Evolutionary conservation across 2,329 filamentous ascomycete species (phyloP).

Genomic region (Monosporascus ibericus): DNA sequence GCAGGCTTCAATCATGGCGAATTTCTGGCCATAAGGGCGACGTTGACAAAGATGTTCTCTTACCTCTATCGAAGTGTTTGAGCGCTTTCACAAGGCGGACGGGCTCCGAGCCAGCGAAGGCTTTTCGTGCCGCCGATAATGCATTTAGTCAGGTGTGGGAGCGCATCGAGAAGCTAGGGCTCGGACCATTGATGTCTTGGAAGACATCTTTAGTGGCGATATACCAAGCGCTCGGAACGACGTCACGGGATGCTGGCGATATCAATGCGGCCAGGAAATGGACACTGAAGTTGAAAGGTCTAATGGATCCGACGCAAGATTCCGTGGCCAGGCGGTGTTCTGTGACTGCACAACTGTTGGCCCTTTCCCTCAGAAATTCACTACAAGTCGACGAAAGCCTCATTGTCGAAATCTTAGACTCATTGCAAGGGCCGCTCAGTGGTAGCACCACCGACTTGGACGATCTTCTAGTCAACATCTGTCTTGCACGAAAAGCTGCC

Average conservation of each 20-base stretch:
- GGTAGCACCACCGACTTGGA: constrained; percentile 55
- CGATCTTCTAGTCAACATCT: constrained; percentile 53
- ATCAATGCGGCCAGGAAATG: constrained; percentile 49
- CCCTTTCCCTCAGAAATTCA: constrained; percentile 44
- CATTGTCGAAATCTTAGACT: constrained; percentile 43
- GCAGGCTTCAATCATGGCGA: constrained; percentile 60
- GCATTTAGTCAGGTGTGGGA: constrained; percentile 31
- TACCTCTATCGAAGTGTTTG: constrained; percentile 58
- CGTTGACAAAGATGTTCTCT: constrained; percentile 57
- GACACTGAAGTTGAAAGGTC: constrained; percentile 40
- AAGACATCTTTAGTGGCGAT: constrained; percentile 40
- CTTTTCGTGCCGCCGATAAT: constrained; percentile 34
- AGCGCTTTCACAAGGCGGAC: constrained; percentile 53
- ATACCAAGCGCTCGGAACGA: constrained; percentile 46
- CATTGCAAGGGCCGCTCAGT: constrained; percentile 52
- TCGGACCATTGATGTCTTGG: constrained; percentile 29
- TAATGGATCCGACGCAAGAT: constrained; percentile 33
- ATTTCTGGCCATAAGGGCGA: constrained; percentile 55
- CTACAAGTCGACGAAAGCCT: constrained; percentile 35
- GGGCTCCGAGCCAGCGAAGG: constrained; percentile 15
- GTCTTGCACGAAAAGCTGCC: constrained; percentile 46
- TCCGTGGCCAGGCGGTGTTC: constrained; percentile 46
- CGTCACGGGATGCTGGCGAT: constrained; percentile 39
- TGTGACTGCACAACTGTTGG: constrained; percentile 47
- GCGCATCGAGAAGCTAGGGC: constrained; percentile 29